A percentile compares a stretch with the other conserved stretches of the same genome.
These are phyloP conservation scores for Cordyceps pruinosa DNA, from an alignment of 2,329 filamentous ascomycete genomes.

Conservation along the genomic window DNA sequence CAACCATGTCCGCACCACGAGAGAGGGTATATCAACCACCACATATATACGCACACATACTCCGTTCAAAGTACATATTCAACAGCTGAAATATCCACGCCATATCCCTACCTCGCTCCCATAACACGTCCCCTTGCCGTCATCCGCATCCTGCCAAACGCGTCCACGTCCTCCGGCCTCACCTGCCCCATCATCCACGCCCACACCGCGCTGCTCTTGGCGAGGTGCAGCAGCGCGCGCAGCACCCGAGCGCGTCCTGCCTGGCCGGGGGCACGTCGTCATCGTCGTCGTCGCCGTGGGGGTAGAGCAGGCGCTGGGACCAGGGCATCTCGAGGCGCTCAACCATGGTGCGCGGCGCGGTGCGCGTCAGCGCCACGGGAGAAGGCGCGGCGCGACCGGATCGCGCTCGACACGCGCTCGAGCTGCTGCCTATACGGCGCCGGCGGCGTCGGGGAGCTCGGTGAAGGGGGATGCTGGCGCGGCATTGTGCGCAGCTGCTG, in stretches of 20 bases:
- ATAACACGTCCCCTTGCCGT: too few relatives aligned
- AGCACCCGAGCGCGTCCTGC: constrained; percentile 47
- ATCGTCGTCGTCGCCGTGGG: too few relatives aligned
- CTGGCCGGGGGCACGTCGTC: constrained; percentile 44
- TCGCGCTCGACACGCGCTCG: constrained; percentile 19
- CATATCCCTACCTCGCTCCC: too few relatives aligned
- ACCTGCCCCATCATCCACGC: constrained; percentile 25
- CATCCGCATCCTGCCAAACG: constrained; percentile 32
- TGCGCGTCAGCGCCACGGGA: constrained; percentile 46
- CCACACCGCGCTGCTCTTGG: constrained; percentile 35
- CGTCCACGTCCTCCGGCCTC: constrained; percentile 35
- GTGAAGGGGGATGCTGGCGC: not conserved
- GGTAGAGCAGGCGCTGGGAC: constrained; percentile 45
- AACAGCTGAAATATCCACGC: too few relatives aligned
- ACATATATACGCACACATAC: too few relatives aligned
- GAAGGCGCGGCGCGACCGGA: constrained; percentile 30
- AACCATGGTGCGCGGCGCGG: constrained; percentile 42
- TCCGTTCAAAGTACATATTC: too few relatives aligned
- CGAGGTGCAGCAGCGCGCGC: constrained; percentile 45
- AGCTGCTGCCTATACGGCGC: constrained; percentile 20
- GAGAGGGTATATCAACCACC: too few relatives aligned
- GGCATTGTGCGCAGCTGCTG: not conserved
- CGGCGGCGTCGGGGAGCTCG: not conserved
- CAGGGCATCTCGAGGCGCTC: constrained; percentile 43
- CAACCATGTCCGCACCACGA: too few relatives aligned